Evolutionary conservation across 2,329 filamentous ascomycete genomes (phyloP).

Genomic region (Fusarium lateritium): DNA sequence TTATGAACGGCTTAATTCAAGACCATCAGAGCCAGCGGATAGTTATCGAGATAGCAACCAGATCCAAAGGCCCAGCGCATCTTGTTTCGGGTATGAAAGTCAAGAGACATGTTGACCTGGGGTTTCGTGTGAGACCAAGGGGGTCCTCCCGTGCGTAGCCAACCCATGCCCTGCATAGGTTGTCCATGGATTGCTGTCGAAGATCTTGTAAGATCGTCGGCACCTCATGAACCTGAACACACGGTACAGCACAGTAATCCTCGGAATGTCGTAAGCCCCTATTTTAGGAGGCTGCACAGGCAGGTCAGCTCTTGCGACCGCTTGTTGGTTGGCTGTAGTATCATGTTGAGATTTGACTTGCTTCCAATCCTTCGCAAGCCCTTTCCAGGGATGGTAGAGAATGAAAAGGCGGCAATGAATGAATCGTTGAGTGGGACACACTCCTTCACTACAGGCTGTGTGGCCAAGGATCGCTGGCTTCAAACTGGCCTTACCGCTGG

Average conservation of each 20-base stretch:
- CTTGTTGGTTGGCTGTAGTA: constrained; percentile 25
- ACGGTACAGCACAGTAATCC: constrained; percentile 12
- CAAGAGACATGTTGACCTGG: constrained; percentile 10
- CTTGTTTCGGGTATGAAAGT: constrained; percentile 32
- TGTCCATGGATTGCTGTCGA: constrained; percentile 21
- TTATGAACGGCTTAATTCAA: constrained; percentile 27
- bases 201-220: constrained; percentile 42
- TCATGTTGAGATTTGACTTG: constrained; percentile 36
- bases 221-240: constrained; percentile 20
- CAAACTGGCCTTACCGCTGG: constrained; percentile 29
- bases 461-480: constrained; percentile 20
- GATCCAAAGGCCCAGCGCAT: constrained; percentile 13
- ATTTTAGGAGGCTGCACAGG: constrained; percentile 23
- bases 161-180: constrained; percentile 21
- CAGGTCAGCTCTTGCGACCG: constrained; percentile 17
- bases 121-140: constrained; percentile 22
- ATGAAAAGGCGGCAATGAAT: constrained; percentile 35
- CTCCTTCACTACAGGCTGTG: background rate
- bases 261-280: constrained; percentile 40
- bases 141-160: constrained; percentile 19
- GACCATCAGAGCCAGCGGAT: constrained; percentile 6
- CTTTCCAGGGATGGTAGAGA: constrained; percentile 22
- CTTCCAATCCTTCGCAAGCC: constrained; percentile 22
- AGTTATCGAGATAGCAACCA: background rate
- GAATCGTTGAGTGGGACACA: constrained; percentile 40